Evolutionary conservation across 345 rosid species (phyloP).

Genomic region (Jatropha curcas): DNA sequence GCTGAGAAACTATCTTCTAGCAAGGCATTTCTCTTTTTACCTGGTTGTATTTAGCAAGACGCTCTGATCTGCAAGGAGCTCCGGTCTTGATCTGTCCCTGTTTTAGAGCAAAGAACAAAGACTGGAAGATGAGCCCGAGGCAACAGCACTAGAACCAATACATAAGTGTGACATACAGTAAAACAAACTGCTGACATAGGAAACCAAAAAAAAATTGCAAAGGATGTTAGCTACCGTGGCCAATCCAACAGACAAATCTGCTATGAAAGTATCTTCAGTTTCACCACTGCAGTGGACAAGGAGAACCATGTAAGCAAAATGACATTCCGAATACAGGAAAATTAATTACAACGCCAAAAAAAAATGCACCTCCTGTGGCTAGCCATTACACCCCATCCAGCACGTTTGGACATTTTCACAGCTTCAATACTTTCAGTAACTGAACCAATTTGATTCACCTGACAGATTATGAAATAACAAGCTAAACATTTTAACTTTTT

Average conservation of each 20-base stretch:
- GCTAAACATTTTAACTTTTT: neutral
- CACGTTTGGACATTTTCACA: constrained; percentile 92
- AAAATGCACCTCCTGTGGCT: constrained; percentile 65
- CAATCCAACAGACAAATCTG: constrained; percentile 90
- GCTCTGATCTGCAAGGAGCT: constrained; percentile 98
- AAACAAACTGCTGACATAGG: neutral
- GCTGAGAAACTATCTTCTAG: neutral
- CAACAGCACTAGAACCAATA: neutral
- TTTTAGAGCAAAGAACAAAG: neutral
- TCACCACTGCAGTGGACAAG: constrained; percentile 63
- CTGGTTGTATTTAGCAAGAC: constrained; percentile 96
- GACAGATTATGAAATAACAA: neutral
- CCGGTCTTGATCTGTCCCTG: constrained; percentile 99
- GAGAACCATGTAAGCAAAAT: neutral
- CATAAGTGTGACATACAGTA: neutral
- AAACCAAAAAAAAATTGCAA: neutral
- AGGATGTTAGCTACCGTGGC: constrained; percentile 56
- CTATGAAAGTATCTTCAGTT: constrained; percentile 97
- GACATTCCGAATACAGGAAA: neutral
- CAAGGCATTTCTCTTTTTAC: constrained; percentile 15
- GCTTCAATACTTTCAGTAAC: constrained; percentile 99
- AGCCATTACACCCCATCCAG: constrained; percentile 99
- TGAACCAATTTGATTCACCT: constrained; percentile 98
- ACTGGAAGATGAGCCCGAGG: neutral
- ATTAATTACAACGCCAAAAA: neutral